Base-by-base conservation (phyloP, 805 yeast species). In the Schwanniomyces sp. region DNA sequence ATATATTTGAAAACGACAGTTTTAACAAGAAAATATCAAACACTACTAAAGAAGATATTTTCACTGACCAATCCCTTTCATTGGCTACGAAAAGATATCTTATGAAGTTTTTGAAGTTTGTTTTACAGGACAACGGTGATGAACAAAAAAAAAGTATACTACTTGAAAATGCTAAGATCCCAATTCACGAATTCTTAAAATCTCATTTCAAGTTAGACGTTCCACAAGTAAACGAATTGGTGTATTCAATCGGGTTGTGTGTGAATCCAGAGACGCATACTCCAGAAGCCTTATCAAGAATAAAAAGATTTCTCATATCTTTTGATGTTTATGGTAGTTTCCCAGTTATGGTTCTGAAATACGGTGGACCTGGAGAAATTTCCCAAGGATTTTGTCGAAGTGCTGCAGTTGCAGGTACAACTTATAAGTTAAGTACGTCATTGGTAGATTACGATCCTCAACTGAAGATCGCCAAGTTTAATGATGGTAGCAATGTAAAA, bases 321-420 rank as follows among this genome's bases (percentile, higher is more conserved):
- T 85, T 89, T 62, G 96, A 91, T 57, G 89, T 91, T 4, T 94
- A 91, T 66, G 99, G 99, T 11, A 86, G 83, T 53, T 92, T 94
- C 76, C 97, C 99, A 2, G 95, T 88, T 10, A 76, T 92, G 72
- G 85, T 85, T 57, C 87, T 96, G 43, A 92, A 90, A 73, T 92
- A 85, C 69, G 99, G 98, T 48, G 95, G 96, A 2, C 91, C 96
- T 0, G 97, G 98, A 45, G 99, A 92, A 68, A 74, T 92, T 25
- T 85, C 96, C 12, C 99, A 92, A 70, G 99, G 97, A 1, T 92
- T 94, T 67, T 92, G 97, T 70, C 79, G 99, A 57, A 87, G 96
- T 48, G 98, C 98, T 3, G 99, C 99, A 11, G 98, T 92, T 52
- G 98, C 94, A 16, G 98, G 98, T 46, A 86, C 97, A 46, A 89